A percentile compares a stretch with the other conserved stretches of the same genome.
Evolutionary conservation across 257 asterid species (phyloP).

Genomic region (Linderniella brevidens): DNA sequence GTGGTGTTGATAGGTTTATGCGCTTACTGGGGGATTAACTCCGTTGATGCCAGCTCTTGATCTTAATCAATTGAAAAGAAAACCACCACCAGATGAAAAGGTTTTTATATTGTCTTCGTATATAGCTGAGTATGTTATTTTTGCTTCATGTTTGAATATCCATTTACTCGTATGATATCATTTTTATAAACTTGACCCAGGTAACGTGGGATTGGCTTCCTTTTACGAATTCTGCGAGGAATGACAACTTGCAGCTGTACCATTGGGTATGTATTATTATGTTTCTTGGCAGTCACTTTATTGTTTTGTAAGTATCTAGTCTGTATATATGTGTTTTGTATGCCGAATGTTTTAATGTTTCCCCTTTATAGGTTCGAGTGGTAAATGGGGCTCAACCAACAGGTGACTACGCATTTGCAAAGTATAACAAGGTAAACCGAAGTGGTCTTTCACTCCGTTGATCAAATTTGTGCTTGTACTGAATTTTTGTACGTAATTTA

Average conservation of each 20-base stretch:
- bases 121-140: too few species aligned
- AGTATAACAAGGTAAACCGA: conserved; percentile 64
- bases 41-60: conserved; percentile 90
- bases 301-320: too few species aligned
- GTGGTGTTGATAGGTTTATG: conserved; percentile 49
- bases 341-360: conserved; percentile 1
- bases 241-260: conserved; percentile 71
- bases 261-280: conserved; percentile 57
- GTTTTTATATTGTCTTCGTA: conserved; percentile 13
- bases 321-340: too few species aligned
- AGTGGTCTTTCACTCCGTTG: too few species aligned
- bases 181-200: conserved; percentile 17
- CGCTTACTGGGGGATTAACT: conserved; percentile 84
- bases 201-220: conserved; percentile 99
- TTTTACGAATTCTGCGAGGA: conserved; percentile 78
- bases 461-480: too few species aligned
- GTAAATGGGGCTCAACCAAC: conserved; percentile 87
- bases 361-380: conserved; percentile 64
- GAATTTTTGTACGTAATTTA: too few species aligned
- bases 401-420: conserved; percentile 90
- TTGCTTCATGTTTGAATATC: too few species aligned
- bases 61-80: conserved; percentile 55
- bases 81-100: conserved; percentile 69
- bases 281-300: background rate
- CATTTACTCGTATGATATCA: too few species aligned